A percentile compares a stretch with the other conserved stretches of the same genome.
phyloP scores from a whole-genome alignment of 164 flowering plant genomes.

The Macadamia tetraphylla region DNA sequence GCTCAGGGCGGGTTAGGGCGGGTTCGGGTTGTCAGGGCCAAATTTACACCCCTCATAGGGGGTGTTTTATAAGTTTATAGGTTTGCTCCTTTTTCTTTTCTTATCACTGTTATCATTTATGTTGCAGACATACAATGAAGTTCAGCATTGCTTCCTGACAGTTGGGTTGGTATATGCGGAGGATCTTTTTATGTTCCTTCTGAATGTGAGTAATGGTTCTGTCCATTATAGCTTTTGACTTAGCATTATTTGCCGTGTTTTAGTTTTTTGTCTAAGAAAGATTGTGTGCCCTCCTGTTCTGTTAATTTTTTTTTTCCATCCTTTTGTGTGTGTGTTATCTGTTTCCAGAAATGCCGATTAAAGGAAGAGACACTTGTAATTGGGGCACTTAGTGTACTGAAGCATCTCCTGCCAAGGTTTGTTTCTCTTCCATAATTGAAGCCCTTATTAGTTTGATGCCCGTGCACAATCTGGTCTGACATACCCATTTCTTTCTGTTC shows the following conservation, averaged over 20 bases:
- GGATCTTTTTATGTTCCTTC: constrained; percentile 75
- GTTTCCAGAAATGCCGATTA: constrained; percentile 69
- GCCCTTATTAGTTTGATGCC: not conserved
- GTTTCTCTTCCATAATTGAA: constrained; percentile 7
- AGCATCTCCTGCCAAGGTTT: constrained; percentile 95
- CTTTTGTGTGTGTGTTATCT: constrained; percentile 4
- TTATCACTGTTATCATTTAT: not conserved
- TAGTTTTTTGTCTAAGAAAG: not conserved
- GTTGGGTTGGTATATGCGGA: constrained; percentile 87
- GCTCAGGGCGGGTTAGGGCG: too few species aligned
- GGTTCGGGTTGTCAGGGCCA: too few species aligned
- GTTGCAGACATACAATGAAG: constrained; percentile 90
- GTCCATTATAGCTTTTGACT: not conserved
- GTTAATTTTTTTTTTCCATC: not conserved
- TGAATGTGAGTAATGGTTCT: constrained; percentile 59
- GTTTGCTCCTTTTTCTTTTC: too few species aligned
- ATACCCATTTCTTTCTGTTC: not conserved
- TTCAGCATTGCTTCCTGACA: constrained; percentile 89
- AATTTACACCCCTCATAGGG: too few species aligned
- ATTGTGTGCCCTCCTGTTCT: not conserved
- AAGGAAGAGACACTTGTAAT: constrained; percentile 74
- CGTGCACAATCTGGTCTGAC: constrained; percentile 1
- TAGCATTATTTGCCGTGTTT: not conserved
- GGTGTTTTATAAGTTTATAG: too few species aligned
- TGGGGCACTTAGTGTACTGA: constrained; percentile 88